Base-by-base conservation (phyloP, 106 monocot genomes). In the Chionographis japonica region DNA sequence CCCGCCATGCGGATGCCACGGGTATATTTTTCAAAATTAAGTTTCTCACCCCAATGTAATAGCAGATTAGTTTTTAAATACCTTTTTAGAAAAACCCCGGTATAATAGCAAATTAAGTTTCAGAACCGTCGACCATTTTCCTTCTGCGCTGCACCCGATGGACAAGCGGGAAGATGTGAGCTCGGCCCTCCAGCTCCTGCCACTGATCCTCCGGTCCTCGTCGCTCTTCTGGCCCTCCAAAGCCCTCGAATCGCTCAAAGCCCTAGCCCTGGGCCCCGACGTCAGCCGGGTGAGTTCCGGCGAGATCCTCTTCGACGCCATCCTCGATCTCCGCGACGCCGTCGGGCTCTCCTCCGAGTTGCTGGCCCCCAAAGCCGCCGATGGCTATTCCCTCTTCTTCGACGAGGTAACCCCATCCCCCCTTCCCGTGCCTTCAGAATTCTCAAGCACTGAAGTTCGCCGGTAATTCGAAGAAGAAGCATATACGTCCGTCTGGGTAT, bases 201-300 rank as follows among this genome's bases (percentile, higher is more conserved):
- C 95, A 17, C 54, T 89, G 20, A 68, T 80, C 62, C 56, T 70
- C 37, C 82, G 89, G 16, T 88, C 92, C 10, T 80, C 84, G 11
- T 54, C 76, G 20, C 78, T 93, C 37, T 81, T 76, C 62, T 97
- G 89, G 95, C 84, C 92, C 0, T 56, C 86, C 8, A 58, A 66
- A 50, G 81, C 85, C n/a, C 50, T 68, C 35, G 86, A 82, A 17
- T 72, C 76, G 27, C 75, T 97, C 56, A 80, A 78, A 72, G 73
- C 84, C 16, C 84, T 97, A 13, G 65, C 89, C 36, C 56, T 75
- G 3, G 92, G 95, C 27, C 89, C 95, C 42, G 74, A 84, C 35
- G 37, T 87, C 73, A 97, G 95, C 80, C 54, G 76, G 40, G 89
- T 97, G 6, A 65, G 69, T 72, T 87, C 92, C 65, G 95, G 92